Conservation (phyloP, 768 basidiomycete species). For the Leccinum longicurvipes region DNA sequence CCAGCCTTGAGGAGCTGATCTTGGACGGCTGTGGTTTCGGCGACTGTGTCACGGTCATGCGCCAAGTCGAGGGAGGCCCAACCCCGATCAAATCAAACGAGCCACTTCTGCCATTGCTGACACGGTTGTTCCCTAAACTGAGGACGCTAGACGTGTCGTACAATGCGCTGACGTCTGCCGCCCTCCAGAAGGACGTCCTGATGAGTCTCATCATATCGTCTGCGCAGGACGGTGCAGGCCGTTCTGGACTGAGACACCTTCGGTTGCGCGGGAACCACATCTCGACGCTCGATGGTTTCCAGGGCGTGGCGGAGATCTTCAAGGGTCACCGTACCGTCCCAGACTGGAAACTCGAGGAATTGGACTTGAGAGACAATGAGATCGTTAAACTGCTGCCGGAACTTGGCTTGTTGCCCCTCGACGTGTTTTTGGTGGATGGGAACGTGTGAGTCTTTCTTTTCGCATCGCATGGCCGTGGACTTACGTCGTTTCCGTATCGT, state of each 20-base stretch:
- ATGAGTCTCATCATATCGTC: slow-evolving; percentile 50
- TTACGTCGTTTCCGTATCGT: not conserved
- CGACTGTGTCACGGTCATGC: slow-evolving; percentile 53
- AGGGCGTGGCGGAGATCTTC: slow-evolving; percentile 58
- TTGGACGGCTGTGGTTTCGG: slow-evolving; percentile 70
- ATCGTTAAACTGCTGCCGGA: slow-evolving; percentile 65
- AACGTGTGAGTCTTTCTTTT: slow-evolving; percentile 59
- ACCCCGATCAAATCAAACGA: slow-evolving; percentile 47
- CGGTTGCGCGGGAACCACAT: slow-evolving; percentile 68
- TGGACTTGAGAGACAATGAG: slow-evolving; percentile 82
- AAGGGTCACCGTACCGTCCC: slow-evolving; percentile 59
- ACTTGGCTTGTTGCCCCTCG: slow-evolving; percentile 71
- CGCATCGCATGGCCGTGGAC: not conserved
- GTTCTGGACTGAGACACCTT: slow-evolving; percentile 62
- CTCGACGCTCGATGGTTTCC: slow-evolving; percentile 58
- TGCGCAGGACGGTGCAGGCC: slow-evolving; percentile 22
- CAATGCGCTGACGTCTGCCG: slow-evolving; percentile 57
- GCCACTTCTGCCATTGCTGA: slow-evolving; percentile 54
- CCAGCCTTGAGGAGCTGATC: slow-evolving; percentile 67
- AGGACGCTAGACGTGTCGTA: slow-evolving; percentile 72
- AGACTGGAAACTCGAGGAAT: slow-evolving; percentile 75
- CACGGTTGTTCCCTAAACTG: slow-evolving; percentile 67
- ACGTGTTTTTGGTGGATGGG: slow-evolving; percentile 81
- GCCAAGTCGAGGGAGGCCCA: slow-evolving; percentile 30
- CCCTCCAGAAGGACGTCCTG: slow-evolving; percentile 48